Evolutionary conservation across 768 basidiomycete genomes (phyloP), one percentile per base, ranked within the genome.

Genomic region (Filobasidium wieringae): DNA sequence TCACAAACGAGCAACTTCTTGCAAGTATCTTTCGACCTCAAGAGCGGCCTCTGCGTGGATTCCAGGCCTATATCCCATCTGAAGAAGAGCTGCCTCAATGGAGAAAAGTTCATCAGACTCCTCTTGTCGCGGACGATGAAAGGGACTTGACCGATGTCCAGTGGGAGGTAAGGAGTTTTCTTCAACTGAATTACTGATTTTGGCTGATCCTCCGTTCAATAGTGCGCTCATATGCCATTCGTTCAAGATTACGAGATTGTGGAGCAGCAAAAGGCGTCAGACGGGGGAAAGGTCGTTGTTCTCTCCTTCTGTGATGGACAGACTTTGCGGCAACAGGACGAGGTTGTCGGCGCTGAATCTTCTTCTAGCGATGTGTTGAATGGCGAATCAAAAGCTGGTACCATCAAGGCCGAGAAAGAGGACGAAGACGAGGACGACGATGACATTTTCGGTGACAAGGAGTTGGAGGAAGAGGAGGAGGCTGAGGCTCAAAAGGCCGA

Each of bases 231-330:
- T 2, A 22, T 54, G 15, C 37, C 52, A 4, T 53, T 40, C 2
- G 22, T 59, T 0, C 60, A 69, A 43, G 64, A 64, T 31, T 72
- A 69, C 56, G 71, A 72, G 32, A 62, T 69, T 14, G 43, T 19
- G 43, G 43, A 47, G n/a, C 14, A 61, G 58, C 7, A 51, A 62
- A 34, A 56, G 49, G 5, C 55, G 43, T n/a, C 54, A 60, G 1
- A 53, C 47, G 7, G 66, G 67, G 39, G 68, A 70, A 37, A 50
- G 14, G 14, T 26, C 19, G 22, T 70, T 14, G 51, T 72, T 8
- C 26, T 72, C 2, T 54, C 65, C 0, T 69, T 72, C 54, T 58
- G 61, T 4, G 69, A 69, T 51, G 66, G 57, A 30, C 27, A 30
- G 29, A 36, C 52, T 1, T 29, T 30, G 19, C 15, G 27, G 14